These are phyloP conservation scores for Asterophora parasitica DNA, from an alignment of 768 basidiomycete species.

Conservation along the genomic window DNA sequence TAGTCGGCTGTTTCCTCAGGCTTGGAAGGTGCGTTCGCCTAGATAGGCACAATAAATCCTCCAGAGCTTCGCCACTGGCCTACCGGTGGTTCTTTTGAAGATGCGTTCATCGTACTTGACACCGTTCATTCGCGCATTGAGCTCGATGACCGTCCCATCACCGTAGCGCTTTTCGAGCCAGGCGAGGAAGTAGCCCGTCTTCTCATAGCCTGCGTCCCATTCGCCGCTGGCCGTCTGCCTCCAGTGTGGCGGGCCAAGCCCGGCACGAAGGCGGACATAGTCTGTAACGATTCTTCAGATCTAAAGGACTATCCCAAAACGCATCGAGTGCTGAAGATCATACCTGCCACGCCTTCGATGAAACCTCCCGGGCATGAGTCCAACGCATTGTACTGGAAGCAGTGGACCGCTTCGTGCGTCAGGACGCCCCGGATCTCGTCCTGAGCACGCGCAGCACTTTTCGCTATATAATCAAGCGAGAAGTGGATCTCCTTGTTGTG, in stretches of 20 bases:
- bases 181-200: slow-evolving; percentile 70
- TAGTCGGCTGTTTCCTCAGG: not conserved
- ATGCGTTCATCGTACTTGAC: slow-evolving; percentile 44
- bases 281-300: slow-evolving; percentile 36
- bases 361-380: slow-evolving; percentile 64
- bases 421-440: slow-evolving; percentile 72
- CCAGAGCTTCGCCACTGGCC: slow-evolving; percentile 55
- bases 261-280: slow-evolving; percentile 62
- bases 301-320: not conserved
- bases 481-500: slow-evolving; percentile 72
- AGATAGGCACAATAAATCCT: slow-evolving; percentile 43
- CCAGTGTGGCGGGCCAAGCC: slow-evolving; percentile 70
- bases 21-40: slow-evolving; percentile 10
- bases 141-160: slow-evolving; percentile 46
- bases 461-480: slow-evolving; percentile 58
- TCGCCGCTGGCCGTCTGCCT: slow-evolving; percentile 35
- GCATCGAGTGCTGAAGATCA: slow-evolving; percentile 6
- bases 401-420: slow-evolving; percentile 75
- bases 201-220: slow-evolving; percentile 78
- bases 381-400: slow-evolving; percentile 63
- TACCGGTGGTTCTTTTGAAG: slow-evolving; percentile 50
- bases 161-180: slow-evolving; percentile 59
- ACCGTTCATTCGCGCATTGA: slow-evolving; percentile 53
- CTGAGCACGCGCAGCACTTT: slow-evolving; percentile 33
- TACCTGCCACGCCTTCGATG: slow-evolving; percentile 78